Base-by-base conservation (phyloP, 345 rosid genomes). In the Microthlaspi erraticum region DNA sequence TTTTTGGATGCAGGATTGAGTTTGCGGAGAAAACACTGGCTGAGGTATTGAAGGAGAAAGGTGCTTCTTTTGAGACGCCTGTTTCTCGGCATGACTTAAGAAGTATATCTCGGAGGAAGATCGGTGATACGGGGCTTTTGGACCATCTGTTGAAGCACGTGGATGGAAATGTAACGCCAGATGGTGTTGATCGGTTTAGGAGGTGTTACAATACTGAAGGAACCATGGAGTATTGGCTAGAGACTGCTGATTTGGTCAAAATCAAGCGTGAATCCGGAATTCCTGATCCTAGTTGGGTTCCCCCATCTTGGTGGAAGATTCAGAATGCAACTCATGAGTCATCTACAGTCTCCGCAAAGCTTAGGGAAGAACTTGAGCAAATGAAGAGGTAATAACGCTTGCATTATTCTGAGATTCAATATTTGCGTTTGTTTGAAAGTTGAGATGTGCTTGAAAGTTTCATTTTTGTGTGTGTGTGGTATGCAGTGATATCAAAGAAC, bases 41-140 rank as follows among this genome's bases (percentile, higher is more conserved):
- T 41, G 91, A 91, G 50, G 75, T 93, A 49, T 32, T 93, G 85
- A 93, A 81, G 81, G 85, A 84, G 72, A 84, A 86, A 82, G 87
- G 88, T 46, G 97, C 97, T 73, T 78, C 79, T 17, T 82, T 83
- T 73, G 92, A 85, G 54, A 76, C 80, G 8, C 92, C 96, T 66
- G 74, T 93, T 65, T 64, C 93, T 10, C 79, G 97, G 52, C 65
- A 74, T 8, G 74, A 69, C 44, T 81, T 93, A 72, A 84, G 96
- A 83, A 29, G 9, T 38, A 83, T 80, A 41, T 96, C 91, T 43
- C 94, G 96, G 17, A 81, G 76, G 68, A 77, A 61, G 53, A 89
- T 93, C 66, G 93, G 94, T 61, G 98, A 93, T 63, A 93, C 97
- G 63, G 98, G 98, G 14, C 91, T 93, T 54, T 86, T 93, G 79